Evolutionary conservation across 1,139 yeast species (phyloP).

Genomic region (Suhomyces wounanorum): DNA sequence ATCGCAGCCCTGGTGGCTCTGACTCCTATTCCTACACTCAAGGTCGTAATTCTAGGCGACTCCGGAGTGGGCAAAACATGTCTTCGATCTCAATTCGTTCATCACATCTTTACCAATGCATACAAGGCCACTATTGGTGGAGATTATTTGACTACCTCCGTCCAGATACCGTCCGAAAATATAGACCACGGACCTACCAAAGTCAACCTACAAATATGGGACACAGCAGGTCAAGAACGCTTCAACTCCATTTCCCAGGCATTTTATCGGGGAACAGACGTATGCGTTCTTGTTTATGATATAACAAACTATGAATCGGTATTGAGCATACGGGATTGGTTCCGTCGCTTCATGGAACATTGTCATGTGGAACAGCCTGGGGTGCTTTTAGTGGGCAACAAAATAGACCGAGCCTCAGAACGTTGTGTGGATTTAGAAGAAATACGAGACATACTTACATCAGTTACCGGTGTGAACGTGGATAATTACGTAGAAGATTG

Average conservation of each 20-base stretch:
- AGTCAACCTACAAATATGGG: slow-evolving; percentile 60
- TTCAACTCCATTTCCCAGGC: slow-evolving; percentile 61
- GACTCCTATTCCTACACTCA: slow-evolving; percentile 33
- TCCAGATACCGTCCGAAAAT: slow-evolving; percentile 17
- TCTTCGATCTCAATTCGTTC: slow-evolving; percentile 57
- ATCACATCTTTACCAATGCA: slow-evolving; percentile 58
- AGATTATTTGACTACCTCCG: slow-evolving; percentile 54
- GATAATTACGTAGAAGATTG: slow-evolving; percentile 42
- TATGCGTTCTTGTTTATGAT: slow-evolving; percentile 58
- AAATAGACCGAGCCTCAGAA: slow-evolving; percentile 42
- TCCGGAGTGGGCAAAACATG: slow-evolving; percentile 68
- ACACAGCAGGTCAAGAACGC: slow-evolving; percentile 68
- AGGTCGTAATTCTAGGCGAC: slow-evolving; percentile 60
- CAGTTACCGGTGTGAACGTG: slow-evolving; percentile 26
- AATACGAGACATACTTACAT: slow-evolving; percentile 43
- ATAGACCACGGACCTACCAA: slow-evolving; percentile 1
- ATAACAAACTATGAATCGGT: slow-evolving; percentile 57
- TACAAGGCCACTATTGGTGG: slow-evolving; percentile 67
- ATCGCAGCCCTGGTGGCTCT: neutral
- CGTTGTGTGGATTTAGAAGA: slow-evolving; percentile 45
- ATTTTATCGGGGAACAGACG: slow-evolving; percentile 63
- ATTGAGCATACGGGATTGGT: slow-evolving; percentile 53
- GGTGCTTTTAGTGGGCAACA: slow-evolving; percentile 58
- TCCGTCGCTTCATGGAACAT: slow-evolving; percentile 49
- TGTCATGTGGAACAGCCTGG: slow-evolving; percentile 54